A percentile compares a stretch with the other conserved stretches of the same genome.
Conservation (phyloP, 2,329 filamentous ascomycete genomes). For the Emericellopsis cladophorae region DNA sequence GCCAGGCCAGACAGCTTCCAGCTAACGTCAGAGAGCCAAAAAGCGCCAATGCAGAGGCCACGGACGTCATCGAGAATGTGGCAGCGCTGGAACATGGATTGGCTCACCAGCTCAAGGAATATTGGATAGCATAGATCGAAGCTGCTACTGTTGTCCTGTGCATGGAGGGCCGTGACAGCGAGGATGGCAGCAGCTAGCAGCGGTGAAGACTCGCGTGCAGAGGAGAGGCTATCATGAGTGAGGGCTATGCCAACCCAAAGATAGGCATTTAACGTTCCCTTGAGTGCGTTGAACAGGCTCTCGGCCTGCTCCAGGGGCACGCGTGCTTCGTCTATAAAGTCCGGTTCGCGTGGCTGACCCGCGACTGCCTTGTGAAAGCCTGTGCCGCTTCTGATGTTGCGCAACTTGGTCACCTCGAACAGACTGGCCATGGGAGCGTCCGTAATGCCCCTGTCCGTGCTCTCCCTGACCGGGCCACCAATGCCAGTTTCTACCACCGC, state of each 20-base stretch:
- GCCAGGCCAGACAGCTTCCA: constrained; percentile 47
- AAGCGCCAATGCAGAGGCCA: constrained; percentile 48
- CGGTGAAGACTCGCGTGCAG: constrained; percentile 13
- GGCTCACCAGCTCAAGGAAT: constrained; percentile 43
- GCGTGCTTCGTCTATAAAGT: too few species aligned
- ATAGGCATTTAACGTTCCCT: constrained; percentile 15
- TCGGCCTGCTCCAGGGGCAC: too few species aligned
- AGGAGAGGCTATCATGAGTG: constrained; percentile 13
- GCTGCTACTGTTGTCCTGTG: constrained; percentile 23
- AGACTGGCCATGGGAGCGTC: constrained; percentile 16
- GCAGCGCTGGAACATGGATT: constrained; percentile 39
- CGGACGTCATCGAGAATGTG: constrained; percentile 45
- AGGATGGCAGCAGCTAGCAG: constrained; percentile 17
- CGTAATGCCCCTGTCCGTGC: too few species aligned
- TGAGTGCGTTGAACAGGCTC: too few species aligned
- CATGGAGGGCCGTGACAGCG: constrained; percentile 17
- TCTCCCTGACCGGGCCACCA: constrained; percentile 14
- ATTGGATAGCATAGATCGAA: constrained; percentile 44
- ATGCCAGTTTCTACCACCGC: constrained; percentile 6
- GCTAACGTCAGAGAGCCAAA: constrained; percentile 46
- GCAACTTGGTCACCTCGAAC: constrained; percentile 17
- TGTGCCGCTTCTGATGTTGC: constrained; percentile 17
- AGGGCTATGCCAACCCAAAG: constrained; percentile 18
- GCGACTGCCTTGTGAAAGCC: constrained; percentile 6
- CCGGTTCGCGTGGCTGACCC: too few species aligned